Base-by-base conservation (phyloP, 2,329 filamentous ascomycete genomes). In the Paracorniculantispora psalliotae region DNA sequence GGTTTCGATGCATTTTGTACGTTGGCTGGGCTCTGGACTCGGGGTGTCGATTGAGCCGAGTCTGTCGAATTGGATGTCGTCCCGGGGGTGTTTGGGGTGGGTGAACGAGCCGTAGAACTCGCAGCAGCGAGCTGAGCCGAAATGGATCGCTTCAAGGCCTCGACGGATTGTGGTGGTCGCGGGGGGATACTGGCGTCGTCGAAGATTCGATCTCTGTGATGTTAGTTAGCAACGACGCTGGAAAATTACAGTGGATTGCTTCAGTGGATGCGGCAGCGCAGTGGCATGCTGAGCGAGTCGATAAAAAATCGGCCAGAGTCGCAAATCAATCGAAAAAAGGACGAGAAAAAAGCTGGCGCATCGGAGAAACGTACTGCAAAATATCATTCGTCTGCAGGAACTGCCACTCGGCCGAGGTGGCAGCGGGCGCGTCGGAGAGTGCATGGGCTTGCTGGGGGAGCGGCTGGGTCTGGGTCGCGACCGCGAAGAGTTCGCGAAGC, bases 401-500 rank as follows among this genome's bases (percentile, higher is more conserved):
- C 62, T 79, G 76, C 68, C 73, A 75, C 75, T 86, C 82, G 65
- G 76, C 78, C 19, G 76, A 66, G 59, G 77, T 79, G 69, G 75
- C 72, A 61, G 79, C 75, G 60, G 77, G 79, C 77, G 80, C 80
- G 79, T 86, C 82, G 65, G 76, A 74, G 65, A 81, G 80, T 67
- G 78, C 77, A 71, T 83, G 79, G 72, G 79, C 77, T 73, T 80
- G 76, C 71, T 82, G 81, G 68, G 84, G 83, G 67, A 86, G 78
- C 72, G 78, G 77, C 74, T 85, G 79, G 70, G 81, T 76, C 74
- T 87, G 85, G 73, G 88, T 89, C 79, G 90, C 87, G 81, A 90
- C 84, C 67, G 83, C 82, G 79, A 89, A 96, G 68, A 96, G 83
- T 79, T 94, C 89, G 73, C 88, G 88, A 73, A 96, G 83, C 81